Evolutionary conservation across 1,139 yeast species (phyloP), one percentile per base, ranked within the genome.

Genomic region (Torulaspora pretoriensis): DNA sequence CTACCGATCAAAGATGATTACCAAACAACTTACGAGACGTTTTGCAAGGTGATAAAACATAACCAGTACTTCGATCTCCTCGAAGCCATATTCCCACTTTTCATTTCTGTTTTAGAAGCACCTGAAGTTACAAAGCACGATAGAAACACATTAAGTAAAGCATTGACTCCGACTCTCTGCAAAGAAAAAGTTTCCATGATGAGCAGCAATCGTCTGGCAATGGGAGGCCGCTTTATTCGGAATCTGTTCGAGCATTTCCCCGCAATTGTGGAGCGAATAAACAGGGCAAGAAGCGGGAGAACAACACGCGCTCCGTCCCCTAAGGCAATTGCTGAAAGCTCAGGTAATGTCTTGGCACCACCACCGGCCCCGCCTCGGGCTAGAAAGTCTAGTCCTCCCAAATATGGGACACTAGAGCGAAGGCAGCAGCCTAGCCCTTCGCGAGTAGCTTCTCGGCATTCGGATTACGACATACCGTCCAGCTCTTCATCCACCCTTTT

Each of bases 161-260:
- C 78, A 24, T 59, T 80, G 35, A 66, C 77, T 7, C 74, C 77
- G 39, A 71, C 80, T 24, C 53, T 80, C 30, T 75, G 81, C 47
- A 79, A 78, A 48, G 78, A 77, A 55, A 64, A 71, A 37, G 61
- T 75, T 2, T 73, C 75, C 25, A 65, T 67, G 22, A 63, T 69
- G 42, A 74, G 70, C 49, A 71, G 72, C 37, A 76, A 74, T 47
- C 66, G 70, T 45, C 57, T 78, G 14, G 67, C 72, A n/a, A 68
- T 78, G 14, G 75, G 80, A 1, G 71, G 70, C 37, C 64, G 81
- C 42, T 78, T 73, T 47, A 64, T 79, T 34, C 74, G 70, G 48
- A 78, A 77, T 50, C 52, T 77, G 4, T 53, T 79, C 32, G 74
- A 70, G 29, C 62, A 71, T 49, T 80, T 82, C 78, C 58, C 56